Evolutionary conservation across 805 yeast species (phyloP).

Genomic region (Candida railenensis): DNA sequence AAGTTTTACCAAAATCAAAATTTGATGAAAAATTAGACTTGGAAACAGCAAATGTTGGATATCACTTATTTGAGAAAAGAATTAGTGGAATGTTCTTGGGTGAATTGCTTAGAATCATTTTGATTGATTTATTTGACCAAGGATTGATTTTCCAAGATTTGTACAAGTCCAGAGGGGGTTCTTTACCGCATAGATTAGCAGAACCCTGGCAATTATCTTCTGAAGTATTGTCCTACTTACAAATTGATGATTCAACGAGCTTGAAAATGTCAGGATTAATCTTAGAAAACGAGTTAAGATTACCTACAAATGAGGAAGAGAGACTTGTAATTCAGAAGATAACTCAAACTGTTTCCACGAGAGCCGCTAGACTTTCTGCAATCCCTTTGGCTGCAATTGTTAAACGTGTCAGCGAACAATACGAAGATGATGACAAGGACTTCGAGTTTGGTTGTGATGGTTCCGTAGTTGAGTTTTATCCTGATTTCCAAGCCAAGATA

Average conservation of each 20-base stretch:
- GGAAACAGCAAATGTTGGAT: conserved; percentile 78
- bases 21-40: conserved; percentile 73
- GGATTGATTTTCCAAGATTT: conserved; percentile 60
- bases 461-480: conserved; percentile 89
- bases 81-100: conserved; percentile 93
- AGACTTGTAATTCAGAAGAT: conserved; percentile 69
- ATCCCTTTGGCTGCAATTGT: conserved; percentile 89
- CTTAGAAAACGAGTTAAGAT: conserved; percentile 62
- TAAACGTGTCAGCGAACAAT: conserved; percentile 60
- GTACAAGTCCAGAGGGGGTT: conserved; percentile 36
- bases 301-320: conserved; percentile 70
- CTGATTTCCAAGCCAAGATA: conserved; percentile 78
- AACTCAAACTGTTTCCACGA: conserved; percentile 75
- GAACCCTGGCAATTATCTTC: conserved; percentile 79
- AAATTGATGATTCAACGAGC: conserved; percentile 77
- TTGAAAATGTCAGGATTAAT: conserved; percentile 69
- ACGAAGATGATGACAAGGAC: conserved; percentile 49
- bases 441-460: conserved; percentile 97
- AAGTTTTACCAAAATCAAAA: conserved; percentile 71
- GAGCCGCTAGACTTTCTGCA: conserved; percentile 90
- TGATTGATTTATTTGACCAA: conserved; percentile 64
- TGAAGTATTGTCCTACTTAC: conserved; percentile 82
- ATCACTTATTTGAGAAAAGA: conserved; percentile 90
- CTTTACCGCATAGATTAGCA: conserved; percentile 61
- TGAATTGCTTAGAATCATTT: conserved; percentile 73